A percentile compares a stretch with the other conserved stretches of the same genome.
These are phyloP conservation scores for Cladochytrium replicatum DNA, from an alignment of 192 early-diverging fungal genomes.

Conservation along the genomic window DNA sequence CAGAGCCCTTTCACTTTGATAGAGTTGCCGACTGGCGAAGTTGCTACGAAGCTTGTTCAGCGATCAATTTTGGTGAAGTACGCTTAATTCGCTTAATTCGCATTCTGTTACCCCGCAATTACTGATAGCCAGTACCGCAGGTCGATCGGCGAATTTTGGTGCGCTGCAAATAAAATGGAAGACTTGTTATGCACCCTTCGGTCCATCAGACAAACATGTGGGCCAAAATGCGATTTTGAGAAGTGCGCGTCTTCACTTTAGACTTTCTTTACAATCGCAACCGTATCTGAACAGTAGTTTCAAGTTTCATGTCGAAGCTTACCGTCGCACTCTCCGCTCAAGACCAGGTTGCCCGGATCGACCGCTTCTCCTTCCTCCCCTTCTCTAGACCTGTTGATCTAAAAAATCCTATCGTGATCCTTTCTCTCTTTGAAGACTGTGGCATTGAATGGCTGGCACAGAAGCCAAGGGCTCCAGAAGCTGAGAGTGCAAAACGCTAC, in stretches of 20 bases:
- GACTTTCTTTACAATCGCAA: not conserved
- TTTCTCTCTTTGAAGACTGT: constrained; percentile 71
- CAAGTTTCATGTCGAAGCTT: constrained; percentile 54
- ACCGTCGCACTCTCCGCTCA: constrained; percentile 63
- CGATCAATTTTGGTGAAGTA: constrained; percentile 82
- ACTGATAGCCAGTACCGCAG: no score
- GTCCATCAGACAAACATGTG: no score
- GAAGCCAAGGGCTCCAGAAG: constrained; percentile 10
- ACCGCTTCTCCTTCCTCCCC: constrained; percentile 78
- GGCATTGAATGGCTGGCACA: constrained; percentile 8
- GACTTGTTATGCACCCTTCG: not conserved
- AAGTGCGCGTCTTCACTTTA: not conserved
- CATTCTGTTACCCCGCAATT: no score
- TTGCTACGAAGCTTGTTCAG: constrained; percentile 62
- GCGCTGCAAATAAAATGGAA: no score
- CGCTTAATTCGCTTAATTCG: no score
- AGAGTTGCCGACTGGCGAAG: constrained; percentile 51
- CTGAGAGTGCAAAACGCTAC: constrained; percentile 22
- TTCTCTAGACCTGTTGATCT: constrained; percentile 75
- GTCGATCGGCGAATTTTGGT: no score
- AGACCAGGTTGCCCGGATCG: constrained; percentile 70
- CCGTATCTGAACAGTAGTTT: constrained; percentile 8
- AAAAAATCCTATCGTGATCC: constrained; percentile 65
- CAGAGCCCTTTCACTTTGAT: constrained; percentile 76
- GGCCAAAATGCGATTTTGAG: no score